Evolutionary conservation across 2,329 filamentous ascomycete genomes (phyloP), one percentile per base, ranked within the genome.

Genomic region (Parastagonospora nodorum): DNA sequence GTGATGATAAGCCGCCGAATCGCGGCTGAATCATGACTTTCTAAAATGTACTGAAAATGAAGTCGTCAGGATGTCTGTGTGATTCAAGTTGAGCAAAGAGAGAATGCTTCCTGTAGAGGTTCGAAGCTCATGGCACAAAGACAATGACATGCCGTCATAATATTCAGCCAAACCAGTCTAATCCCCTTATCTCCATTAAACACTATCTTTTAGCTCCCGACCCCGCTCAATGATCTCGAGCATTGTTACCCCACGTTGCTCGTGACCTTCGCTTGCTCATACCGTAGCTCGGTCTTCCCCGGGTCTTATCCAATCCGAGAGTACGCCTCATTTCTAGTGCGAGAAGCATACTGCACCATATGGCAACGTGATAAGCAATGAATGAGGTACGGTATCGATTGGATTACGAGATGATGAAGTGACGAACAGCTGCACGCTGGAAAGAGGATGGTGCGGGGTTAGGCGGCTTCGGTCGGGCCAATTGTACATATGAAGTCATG

Each of bases 151-250:
- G 2, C 32, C 16, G 15, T 14, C 16, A 16, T 10, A 31, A 32
- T 30, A 35, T 37, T 42, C 33, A 12, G 19, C 32, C 15, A 37
- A 45, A 16, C 27, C 31, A 30, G 11, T 50, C 55, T 50, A 53
- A 44, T 51, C 45, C 28, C 45, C 56, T 64, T 64, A 64, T 66
- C 62, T 55, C 27, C 39, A 48, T 50, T 24, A n/a, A 42, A 40
- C 51, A 48, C 42, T 54, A 56, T 49, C 47, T 53, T 35, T 16
- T 47, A 40, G 15, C 57, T 37, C 45, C 36, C 33, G 44, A 64
- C 63, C 63, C 63, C 63, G 63, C 63, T 57, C 45, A 46, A 38
- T 32, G 42, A 41, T 59, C 48, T 50, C 50, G 50, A 57, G 57
- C 52, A 55, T 56, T 48, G 57, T 51, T 38, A 45, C 51, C 47